Percentiles rank a stretch among this genome's conserved stretches.
phyloP scores from a whole-genome alignment of 306 rosid genomes.

The Astragalus glycyphyllos region DNA sequence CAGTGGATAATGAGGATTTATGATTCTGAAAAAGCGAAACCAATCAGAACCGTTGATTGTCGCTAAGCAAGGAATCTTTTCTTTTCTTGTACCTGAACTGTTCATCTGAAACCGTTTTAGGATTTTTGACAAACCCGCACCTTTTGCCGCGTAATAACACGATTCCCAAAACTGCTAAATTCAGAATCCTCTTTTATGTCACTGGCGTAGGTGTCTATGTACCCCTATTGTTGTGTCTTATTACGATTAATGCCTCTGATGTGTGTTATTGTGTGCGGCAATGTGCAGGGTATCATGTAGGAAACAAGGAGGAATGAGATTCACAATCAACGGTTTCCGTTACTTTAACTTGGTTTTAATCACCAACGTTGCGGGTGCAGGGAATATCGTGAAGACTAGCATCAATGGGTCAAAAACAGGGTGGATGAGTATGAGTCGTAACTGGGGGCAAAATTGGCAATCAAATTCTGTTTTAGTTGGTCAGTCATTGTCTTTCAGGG shows the following conservation, averaged over 20 bases:
- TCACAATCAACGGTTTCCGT: conserved; percentile 75
- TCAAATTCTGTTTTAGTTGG: conserved; percentile 62
- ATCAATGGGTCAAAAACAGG: conserved; percentile 68
- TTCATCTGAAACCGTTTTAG: conserved; percentile 40
- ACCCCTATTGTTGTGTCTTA: not conserved
- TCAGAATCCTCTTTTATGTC: conserved; percentile 8
- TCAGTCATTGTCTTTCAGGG: conserved; percentile 84
- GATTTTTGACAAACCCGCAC: conserved; percentile 27
- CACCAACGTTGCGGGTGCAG: conserved; percentile 89
- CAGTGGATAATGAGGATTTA: conserved; percentile 5
- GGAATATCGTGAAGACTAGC: conserved; percentile 64
- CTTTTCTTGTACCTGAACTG: conserved; percentile 16
- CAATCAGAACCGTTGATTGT: conserved; percentile 18
- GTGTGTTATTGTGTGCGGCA: not conserved
- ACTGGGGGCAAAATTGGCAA: conserved; percentile 99
- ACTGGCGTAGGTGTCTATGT: not conserved
- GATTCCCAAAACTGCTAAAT: conserved; percentile 16
- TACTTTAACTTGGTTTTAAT: conserved; percentile 84
- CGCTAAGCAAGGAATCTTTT: not conserved
- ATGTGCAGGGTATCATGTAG: conserved; percentile 69
- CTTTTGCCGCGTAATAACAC: conserved; percentile 33
- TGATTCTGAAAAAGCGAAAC: conserved; percentile 9
- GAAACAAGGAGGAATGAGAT: conserved; percentile 76
- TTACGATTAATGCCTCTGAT: conserved; percentile 21
- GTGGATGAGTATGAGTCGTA: conserved; percentile 83